Evolutionary conservation across 495 filamentous ascomycete species (phyloP), one percentile per base, ranked within the genome.

Genomic region (Neurospora hispaniola): DNA sequence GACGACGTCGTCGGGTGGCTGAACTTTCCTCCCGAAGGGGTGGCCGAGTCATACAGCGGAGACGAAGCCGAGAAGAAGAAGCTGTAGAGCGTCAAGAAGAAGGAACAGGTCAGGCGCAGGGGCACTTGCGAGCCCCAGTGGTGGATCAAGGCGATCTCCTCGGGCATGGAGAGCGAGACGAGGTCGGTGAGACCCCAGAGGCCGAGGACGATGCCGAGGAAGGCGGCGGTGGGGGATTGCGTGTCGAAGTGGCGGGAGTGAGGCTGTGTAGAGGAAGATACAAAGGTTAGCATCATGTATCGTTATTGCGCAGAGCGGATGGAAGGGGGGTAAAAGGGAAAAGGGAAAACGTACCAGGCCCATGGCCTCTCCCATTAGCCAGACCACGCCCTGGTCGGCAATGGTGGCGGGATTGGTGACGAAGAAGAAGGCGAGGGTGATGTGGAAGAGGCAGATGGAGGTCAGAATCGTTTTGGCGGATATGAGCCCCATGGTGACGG

Each of bases 371-470:
- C 94, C 94, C 16, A 97, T 82, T 54, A 97, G 88, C 76, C 89
- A 94, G 70, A 97, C 92, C 11, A 97, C 76, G 59, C 92, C 90
- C 71, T 94, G 93, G 78, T 96, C 90, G 59, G 90, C 88, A 74
- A 97, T 86, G 72, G 85, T 82, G 44, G 81, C 78, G 4, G 94
- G 94, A 38, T 86, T 88, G 70, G 87, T 90, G 78, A 94, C 86
- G 83, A 97, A 90, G 86, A 94, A 93, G 81, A 90, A 94, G 78
- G 88, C 91, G 38, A 95, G 86, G 23, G 92, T 91, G 73, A 96
- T 81, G 81, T 95, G 90, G 85, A 95, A 91, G 80, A 97, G 86
- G 75, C 89, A 91, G 73, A 97, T 84, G 43, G 88, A 89, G 75
- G 92, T 90, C 74, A 97, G 87, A 76, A 97, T 89, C 3, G 90